Base-by-base conservation (phyloP, 495 filamentous ascomycete genomes). In the Parathielavia appendiculata region DNA sequence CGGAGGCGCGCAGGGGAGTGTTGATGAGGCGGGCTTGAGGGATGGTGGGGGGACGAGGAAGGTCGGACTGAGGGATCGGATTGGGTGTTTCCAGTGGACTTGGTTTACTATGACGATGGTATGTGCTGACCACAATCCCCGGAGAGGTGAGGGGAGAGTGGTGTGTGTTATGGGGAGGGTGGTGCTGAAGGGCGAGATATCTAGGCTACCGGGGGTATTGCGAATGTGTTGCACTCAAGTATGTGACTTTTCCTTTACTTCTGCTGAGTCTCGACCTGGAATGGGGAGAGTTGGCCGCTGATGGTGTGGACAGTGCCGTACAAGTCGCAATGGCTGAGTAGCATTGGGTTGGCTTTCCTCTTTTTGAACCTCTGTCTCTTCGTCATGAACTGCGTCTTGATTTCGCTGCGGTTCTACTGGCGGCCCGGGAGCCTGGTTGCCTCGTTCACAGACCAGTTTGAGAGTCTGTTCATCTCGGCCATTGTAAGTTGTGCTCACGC, bases 381-480 rank as follows among this genome's bases (percentile, higher is more conserved):
- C 62, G 45, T 87, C 32, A 73, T 85, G 56, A 91, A 91, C 56
- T 81, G 83, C 69, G 61, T 76, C 56, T 76, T 91, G 58, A 81
- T 93, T 40, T 76, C 81, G 16, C 70, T 85, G 26, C 81, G 90
- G 22, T 93, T 93, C 67, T 80, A 81, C 62, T 76, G 77, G 65
- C 85, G 85, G 51, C 85, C 88, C 0, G 83, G 86, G 26, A 89
- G 85, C 17, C 88, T 92, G 67, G 79, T 78, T 53, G 77, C 81
- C 1, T 89, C 87, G 0, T 86, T 93, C 56, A 68, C 83, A 39
- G 89, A 92, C 69, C 89, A 90, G 14, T 84, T 86, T 1, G 90
- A 95, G 66, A 87, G 84, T 12, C 74, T 95, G 6, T 95, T 92
- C 66, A 80, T 91, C 7, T 88, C 89, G 7, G 81, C 89, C 14